Conservation (phyloP, 2,329 filamentous ascomycete species). For the Neurospora crassa region DNA sequence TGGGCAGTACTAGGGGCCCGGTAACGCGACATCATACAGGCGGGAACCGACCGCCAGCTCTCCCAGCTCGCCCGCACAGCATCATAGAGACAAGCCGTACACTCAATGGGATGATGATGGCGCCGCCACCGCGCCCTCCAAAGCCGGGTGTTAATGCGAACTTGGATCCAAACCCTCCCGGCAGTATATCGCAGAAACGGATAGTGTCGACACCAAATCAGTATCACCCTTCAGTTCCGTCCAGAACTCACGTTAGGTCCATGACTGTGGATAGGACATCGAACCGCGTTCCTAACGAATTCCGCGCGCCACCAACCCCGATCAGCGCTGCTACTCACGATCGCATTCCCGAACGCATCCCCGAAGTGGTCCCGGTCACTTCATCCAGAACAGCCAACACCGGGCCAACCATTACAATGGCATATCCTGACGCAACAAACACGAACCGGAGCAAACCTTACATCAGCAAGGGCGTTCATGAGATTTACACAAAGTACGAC, state of each 20-base stretch:
- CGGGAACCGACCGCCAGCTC: slow-evolving; percentile 32
- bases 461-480: slow-evolving; percentile 60
- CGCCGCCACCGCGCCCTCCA: slow-evolving; percentile 34
- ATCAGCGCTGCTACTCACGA: not conserved
- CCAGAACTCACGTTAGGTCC: slow-evolving; percentile 35
- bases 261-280: slow-evolving; percentile 39
- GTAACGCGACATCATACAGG: slow-evolving; percentile 32
- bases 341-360: not conserved
- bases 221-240: slow-evolving; percentile 30
- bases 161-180: slow-evolving; percentile 18
- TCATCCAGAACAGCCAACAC: slow-evolving; percentile 35
- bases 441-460: slow-evolving; percentile 76
- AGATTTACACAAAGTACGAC: slow-evolving; percentile 80
- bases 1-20: slow-evolving; percentile 27
- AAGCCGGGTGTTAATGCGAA: slow-evolving; percentile 23
- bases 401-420: slow-evolving; percentile 29
- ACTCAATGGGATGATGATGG: slow-evolving; percentile 17
- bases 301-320: slow-evolving; percentile 21
- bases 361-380: not conserved
- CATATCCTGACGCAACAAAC: slow-evolving; percentile 77
- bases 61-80: slow-evolving; percentile 39
- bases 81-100: slow-evolving; percentile 23
- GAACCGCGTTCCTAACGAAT: slow-evolving; percentile 28
- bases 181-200: slow-evolving; percentile 29
- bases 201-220: slow-evolving; percentile 37